A percentile compares a stretch with the other conserved stretches of the same genome.
These are phyloP conservation scores for Heritiera littoralis DNA, from an alignment of 345 rosid genomes.

Conservation along the genomic window DNA sequence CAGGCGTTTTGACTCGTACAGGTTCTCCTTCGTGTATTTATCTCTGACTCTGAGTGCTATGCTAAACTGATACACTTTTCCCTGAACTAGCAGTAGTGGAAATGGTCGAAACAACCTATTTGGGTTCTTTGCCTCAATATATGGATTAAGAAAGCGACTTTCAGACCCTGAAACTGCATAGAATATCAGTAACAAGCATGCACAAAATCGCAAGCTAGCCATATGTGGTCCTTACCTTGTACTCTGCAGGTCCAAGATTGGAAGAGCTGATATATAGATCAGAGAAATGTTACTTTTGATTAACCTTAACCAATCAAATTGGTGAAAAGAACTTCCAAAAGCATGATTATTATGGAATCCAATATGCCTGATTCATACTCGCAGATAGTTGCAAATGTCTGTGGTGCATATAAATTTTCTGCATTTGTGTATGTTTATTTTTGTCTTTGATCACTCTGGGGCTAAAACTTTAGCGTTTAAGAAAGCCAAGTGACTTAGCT, in stretches of 20 bases:
- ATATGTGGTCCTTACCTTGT: slow-evolving; percentile 3
- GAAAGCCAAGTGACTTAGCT: not conserved
- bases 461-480: not conserved
- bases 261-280: slow-evolving; percentile 11
- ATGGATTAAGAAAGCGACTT: not conserved
- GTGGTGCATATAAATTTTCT: slow-evolving; percentile 6
- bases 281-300: not conserved
- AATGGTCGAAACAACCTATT: not conserved
- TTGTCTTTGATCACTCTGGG: not conserved
- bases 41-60: not conserved
- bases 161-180: not conserved
- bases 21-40: not conserved
- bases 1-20: not conserved
- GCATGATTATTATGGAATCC: not conserved
- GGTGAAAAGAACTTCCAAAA: not conserved
- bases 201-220: slow-evolving; percentile 20
- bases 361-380: not conserved
- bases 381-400: not conserved
- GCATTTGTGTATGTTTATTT: not conserved
- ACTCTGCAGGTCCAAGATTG: not conserved
- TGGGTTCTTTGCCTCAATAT: not conserved
- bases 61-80: not conserved
- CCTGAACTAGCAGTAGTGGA: not conserved
- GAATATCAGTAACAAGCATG: slow-evolving; percentile 12
- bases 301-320: not conserved